phyloP scores from a whole-genome alignment of 2,329 filamentous ascomycete species.

The Alternaria angustiovoidea region DNA sequence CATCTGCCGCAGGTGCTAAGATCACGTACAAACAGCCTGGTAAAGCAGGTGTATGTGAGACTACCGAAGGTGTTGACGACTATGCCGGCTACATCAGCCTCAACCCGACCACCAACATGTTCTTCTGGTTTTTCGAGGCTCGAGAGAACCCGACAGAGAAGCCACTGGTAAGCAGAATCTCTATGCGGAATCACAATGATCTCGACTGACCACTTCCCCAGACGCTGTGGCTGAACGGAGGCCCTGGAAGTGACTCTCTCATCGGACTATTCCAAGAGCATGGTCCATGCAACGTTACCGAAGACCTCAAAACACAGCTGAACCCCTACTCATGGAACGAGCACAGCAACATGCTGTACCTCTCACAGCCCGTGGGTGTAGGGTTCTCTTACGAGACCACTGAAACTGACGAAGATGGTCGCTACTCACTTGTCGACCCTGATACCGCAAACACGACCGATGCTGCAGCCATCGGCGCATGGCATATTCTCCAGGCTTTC shows the following conservation, averaged over 20 bases:
- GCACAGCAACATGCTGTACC: slow-evolving; percentile 50
- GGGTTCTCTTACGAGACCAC: slow-evolving; percentile 52
- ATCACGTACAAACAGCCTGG: slow-evolving; percentile 49
- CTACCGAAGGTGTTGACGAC: slow-evolving; percentile 46
- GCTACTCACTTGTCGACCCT: slow-evolving; percentile 44
- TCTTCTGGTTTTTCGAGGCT: slow-evolving; percentile 60
- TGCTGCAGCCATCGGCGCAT: slow-evolving; percentile 45
- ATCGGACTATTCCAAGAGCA: slow-evolving; percentile 63
- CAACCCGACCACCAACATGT: slow-evolving; percentile 49
- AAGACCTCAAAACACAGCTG: slow-evolving; percentile 45
- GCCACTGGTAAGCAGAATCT: slow-evolving; percentile 24
- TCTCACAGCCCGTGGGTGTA: slow-evolving; percentile 51
- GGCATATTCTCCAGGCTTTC: slow-evolving; percentile 50
- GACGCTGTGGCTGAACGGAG: slow-evolving; percentile 63
- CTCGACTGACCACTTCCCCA: not conserved
- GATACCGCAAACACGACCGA: slow-evolving; percentile 45
- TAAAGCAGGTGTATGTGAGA: slow-evolving; percentile 55
- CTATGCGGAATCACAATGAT: too few relatives aligned
- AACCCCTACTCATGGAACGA: slow-evolving; percentile 54
- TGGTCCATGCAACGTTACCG: slow-evolving; percentile 43
- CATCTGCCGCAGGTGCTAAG: slow-evolving; percentile 44
- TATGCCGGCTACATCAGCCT: slow-evolving; percentile 51
- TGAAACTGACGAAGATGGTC: slow-evolving; percentile 30
- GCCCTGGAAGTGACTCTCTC: slow-evolving; percentile 60
- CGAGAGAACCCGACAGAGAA: slow-evolving; percentile 52